A percentile compares a stretch with the other conserved stretches of the same genome.
phyloP scores from a whole-genome alignment of 192 early-diverging fungal genomes.

The Oehlia diaphana region DNA sequence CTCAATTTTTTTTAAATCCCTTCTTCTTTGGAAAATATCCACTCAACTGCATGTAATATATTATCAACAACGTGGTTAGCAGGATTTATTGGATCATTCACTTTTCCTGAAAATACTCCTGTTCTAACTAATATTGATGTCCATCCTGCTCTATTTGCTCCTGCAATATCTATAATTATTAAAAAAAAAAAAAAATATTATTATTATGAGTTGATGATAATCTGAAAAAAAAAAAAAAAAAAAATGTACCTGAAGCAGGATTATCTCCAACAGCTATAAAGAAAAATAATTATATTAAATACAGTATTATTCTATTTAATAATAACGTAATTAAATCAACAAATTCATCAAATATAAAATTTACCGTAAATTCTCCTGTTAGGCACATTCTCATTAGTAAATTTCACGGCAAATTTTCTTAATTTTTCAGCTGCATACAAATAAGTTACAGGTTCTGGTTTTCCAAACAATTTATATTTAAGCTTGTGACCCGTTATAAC shows the following conservation, averaged over 20 bases:
- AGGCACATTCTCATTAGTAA: background rate
- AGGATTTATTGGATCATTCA: constrained; percentile 55
- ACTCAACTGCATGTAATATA: constrained; percentile 65
- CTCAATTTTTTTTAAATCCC: background rate
- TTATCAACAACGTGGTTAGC: constrained; percentile 60
- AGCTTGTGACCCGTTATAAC: constrained; percentile 49
- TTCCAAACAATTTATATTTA: constrained; percentile 75
- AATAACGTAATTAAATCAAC: no score
- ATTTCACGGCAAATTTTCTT: constrained; percentile 34
- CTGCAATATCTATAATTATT: constrained; percentile 71
- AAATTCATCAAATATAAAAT: background rate
- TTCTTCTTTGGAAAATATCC: constrained; percentile 35
- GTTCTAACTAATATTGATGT: constrained; percentile 70
- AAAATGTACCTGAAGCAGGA: constrained; percentile 37
- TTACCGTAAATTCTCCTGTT: constrained; percentile 43
- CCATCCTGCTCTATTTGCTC: constrained; percentile 75
- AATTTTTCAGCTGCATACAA: constrained; percentile 61
- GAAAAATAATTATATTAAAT: background rate
- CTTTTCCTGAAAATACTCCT: constrained; percentile 61
- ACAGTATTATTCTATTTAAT: background rate
- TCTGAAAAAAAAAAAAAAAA: background rate
- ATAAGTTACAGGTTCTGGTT: constrained; percentile 80
- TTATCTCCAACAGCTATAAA: constrained; percentile 60
- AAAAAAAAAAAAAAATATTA: constrained; percentile 54
- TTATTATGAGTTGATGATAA: background rate